Evolutionary conservation across 2,329 filamentous ascomycete species (phyloP).

Genomic region (Cucurbitaria berberidis): DNA sequence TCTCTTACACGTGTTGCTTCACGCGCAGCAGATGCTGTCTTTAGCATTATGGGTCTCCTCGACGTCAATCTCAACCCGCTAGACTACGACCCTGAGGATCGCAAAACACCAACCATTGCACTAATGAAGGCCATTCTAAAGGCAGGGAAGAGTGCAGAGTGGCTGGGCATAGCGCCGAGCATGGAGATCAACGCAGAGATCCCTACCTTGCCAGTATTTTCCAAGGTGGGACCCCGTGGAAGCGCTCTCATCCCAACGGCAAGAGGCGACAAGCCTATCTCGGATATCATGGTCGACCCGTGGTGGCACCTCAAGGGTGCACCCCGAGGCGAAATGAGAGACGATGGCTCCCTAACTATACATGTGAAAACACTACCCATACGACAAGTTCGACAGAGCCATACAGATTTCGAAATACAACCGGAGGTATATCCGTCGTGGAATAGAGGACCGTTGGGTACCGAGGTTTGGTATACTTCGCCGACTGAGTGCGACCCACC

Average conservation of each 20-base stretch:
- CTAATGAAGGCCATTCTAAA: conserved; percentile 8
- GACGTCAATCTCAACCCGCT: conserved; percentile 13
- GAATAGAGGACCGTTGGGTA: background rate
- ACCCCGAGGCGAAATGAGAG: conserved; percentile 1
- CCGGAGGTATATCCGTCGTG: background rate
- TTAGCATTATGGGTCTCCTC: conserved; percentile 25
- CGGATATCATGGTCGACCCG: background rate
- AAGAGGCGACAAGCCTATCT: background rate
- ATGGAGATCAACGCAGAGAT: conserved; percentile 7
- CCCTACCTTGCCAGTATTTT: conserved; percentile 4
- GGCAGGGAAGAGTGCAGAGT: conserved; percentile 6
- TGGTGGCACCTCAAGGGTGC: conserved; percentile 3
- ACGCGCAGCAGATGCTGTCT: conserved; percentile 12
- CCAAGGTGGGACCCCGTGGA: background rate
- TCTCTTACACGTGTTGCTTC: conserved; percentile 12
- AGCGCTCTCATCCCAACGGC: background rate
- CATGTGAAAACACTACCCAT: background rate
- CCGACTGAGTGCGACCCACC: background rate
- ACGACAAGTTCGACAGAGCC: background rate
- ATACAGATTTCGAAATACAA: background rate
- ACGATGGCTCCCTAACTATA: conserved; percentile 1
- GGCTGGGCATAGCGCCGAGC: conserved; percentile 6
- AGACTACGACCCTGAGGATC: conserved; percentile 3
- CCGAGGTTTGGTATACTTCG: conserved; percentile 1
- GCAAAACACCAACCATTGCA: conserved; percentile 6